phyloP scores from a whole-genome alignment of 208 protist genomes.

The Acanthamoeba divionensis region DNA sequence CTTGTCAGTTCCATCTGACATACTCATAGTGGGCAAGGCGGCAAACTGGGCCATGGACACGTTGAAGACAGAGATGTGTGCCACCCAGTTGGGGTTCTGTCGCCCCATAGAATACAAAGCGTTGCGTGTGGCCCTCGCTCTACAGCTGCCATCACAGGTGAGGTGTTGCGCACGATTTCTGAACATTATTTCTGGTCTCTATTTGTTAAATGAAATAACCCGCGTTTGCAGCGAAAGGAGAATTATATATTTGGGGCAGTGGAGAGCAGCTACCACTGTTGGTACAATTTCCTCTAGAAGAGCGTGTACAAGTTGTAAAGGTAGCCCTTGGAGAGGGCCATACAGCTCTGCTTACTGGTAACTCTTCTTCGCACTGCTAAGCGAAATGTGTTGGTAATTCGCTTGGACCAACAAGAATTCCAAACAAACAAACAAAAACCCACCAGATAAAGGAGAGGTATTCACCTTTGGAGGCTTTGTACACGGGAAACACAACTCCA shows the following conservation, averaged over 20 bases:
- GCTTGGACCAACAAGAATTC: background rate
- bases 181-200: background rate
- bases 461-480: slow-evolving; percentile 20
- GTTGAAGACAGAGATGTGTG: background rate
- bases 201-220: background rate
- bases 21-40: background rate
- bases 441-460: background rate
- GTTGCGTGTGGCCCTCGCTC: background rate
- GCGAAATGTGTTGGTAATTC: background rate
- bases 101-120: background rate
- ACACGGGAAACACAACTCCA: background rate
- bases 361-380: background rate
- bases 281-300: slow-evolving; percentile 14
- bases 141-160: background rate
- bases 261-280: background rate
- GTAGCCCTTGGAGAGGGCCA: background rate
- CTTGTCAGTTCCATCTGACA: no score
- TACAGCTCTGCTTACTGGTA: background rate
- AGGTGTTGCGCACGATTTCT: background rate
- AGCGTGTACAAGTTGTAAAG: background rate
- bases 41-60: background rate
- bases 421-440: background rate
- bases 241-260: background rate
- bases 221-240: background rate
- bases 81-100: background rate